A percentile compares a stretch with the other conserved stretches of the same genome.
phyloP scores from a whole-genome alignment of 2,329 filamentous ascomycete species.

The Sclerotinia sclerotiorum region DNA sequence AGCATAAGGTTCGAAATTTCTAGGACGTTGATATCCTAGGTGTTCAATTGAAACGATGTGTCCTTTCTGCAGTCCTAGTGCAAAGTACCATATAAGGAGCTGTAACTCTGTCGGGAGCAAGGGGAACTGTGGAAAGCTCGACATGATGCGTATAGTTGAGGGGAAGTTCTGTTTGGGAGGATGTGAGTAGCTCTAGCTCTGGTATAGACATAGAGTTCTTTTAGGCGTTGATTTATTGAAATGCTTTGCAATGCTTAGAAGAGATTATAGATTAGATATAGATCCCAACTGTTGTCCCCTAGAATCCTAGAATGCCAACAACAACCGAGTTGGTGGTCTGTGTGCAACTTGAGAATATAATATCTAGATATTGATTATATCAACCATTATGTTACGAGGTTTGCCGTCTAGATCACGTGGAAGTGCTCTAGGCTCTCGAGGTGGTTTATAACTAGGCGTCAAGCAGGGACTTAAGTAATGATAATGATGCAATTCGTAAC shows the following conservation, averaged over 20 bases:
- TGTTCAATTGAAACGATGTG: background rate
- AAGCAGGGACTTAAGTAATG: too few relatives aligned
- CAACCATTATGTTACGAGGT: too few relatives aligned
- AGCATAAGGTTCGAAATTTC: slow-evolving; percentile 8
- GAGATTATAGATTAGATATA: background rate
- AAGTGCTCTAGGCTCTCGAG: too few relatives aligned
- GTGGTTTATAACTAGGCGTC: too few relatives aligned
- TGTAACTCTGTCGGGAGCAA: background rate
- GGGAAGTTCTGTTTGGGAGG: background rate
- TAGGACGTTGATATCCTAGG: background rate
- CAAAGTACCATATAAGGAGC: slow-evolving; percentile 10
- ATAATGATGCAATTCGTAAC: too few relatives aligned
- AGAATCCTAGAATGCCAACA: too few relatives aligned
- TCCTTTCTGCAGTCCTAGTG: background rate
- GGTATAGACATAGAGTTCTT: background rate
- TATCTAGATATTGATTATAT: too few relatives aligned
- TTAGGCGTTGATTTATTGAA: background rate
- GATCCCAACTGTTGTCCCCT: background rate
- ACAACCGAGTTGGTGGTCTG: too few relatives aligned
- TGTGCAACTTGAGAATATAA: too few relatives aligned
- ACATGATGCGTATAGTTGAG: background rate
- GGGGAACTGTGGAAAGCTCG: slow-evolving; percentile 1
- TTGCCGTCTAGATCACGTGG: too few relatives aligned
- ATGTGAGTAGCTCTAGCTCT: background rate
- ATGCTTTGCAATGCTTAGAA: background rate